phyloP scores from a whole-genome alignment of 2,329 filamentous ascomycete species.

The Incumbomyces lentus region DNA sequence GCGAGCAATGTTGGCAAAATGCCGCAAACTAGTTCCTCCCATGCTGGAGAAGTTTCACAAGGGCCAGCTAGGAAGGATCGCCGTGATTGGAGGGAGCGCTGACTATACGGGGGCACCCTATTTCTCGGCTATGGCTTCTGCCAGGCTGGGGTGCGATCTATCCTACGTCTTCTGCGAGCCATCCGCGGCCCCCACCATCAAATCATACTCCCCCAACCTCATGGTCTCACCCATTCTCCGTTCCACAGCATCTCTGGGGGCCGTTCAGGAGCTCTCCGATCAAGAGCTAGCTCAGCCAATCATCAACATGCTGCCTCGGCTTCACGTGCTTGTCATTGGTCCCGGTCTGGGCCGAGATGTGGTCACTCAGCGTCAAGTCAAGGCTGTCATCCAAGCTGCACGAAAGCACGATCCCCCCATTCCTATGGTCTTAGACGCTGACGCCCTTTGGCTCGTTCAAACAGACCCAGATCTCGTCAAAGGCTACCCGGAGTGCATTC shows the following conservation, averaged over 20 bases:
- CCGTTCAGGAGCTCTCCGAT: constrained; percentile 46
- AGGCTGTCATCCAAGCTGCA: constrained; percentile 67
- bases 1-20: constrained; percentile 65
- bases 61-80: constrained; percentile 84
- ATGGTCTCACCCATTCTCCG: constrained; percentile 98
- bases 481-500: constrained; percentile 71
- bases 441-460: constrained; percentile 71
- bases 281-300: constrained; percentile 56
- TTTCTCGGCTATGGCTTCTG: constrained; percentile 95
- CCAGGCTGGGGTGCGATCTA: constrained; percentile 55
- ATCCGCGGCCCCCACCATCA: constrained; percentile 76
- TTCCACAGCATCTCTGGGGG: constrained; percentile 48
- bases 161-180: constrained; percentile 76
- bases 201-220: constrained; percentile 92
- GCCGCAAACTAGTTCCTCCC: constrained; percentile 82
- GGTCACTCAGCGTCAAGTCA: constrained; percentile 80
- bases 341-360: constrained; percentile 83
- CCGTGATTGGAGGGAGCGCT: constrained; percentile 86
- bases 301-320: constrained; percentile 67
- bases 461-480: constrained; percentile 64
- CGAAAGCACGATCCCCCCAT: constrained; percentile 50
- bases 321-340: constrained; percentile 88
- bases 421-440: constrained; percentile 83
- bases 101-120: constrained; percentile 97
- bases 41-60: constrained; percentile 96